A percentile compares a stretch with the other conserved stretches of the same genome.
phyloP scores from a whole-genome alignment of 1,284 basidiomycete genomes.

The Ceratobasidium sp. region DNA sequence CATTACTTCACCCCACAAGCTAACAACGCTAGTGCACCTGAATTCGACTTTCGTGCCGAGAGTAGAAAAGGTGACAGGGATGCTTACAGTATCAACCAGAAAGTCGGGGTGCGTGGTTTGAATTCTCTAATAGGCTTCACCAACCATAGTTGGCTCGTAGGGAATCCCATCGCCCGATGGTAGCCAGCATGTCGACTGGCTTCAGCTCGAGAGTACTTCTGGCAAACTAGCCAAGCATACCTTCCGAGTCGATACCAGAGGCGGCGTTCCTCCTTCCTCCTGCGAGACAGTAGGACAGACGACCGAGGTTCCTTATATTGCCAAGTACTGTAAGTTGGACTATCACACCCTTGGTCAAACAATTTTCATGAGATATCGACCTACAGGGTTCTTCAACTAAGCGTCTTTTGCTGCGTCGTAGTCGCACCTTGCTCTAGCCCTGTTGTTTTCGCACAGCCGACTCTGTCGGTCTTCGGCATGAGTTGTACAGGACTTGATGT shows the following conservation, averaged over 20 bases:
- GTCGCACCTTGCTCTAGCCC: too few relatives aligned
- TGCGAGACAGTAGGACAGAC: conserved; percentile 53
- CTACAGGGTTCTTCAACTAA: conserved; percentile 43
- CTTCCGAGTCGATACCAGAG: conserved; percentile 64
- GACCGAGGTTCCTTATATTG: conserved; percentile 59
- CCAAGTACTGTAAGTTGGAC: conserved; percentile 55
- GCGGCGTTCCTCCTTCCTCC: conserved; percentile 63
- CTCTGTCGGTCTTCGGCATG: too few relatives aligned
- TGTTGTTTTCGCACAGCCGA: too few relatives aligned
- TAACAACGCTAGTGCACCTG: conserved; percentile 58
- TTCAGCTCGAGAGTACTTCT: conserved; percentile 58
- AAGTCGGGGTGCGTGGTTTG: conserved; percentile 47
- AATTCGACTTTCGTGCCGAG: conserved; percentile 64
- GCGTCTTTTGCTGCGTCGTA: background rate
- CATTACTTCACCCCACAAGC: conserved; percentile 63
- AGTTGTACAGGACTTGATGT: too few relatives aligned
- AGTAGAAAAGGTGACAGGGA: conserved; percentile 53
- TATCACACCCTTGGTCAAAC: too few relatives aligned
- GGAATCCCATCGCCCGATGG: conserved; percentile 58
- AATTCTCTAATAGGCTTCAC: background rate
- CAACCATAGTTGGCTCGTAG: background rate
- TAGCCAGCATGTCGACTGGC: conserved; percentile 62
- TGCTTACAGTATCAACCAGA: conserved; percentile 60
- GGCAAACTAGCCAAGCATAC: conserved; percentile 62
- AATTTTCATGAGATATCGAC: conserved; percentile 8